Base-by-base conservation (phyloP, 192 early-diverging fungal genomes). In the Chytriomyces confervae region DNA sequence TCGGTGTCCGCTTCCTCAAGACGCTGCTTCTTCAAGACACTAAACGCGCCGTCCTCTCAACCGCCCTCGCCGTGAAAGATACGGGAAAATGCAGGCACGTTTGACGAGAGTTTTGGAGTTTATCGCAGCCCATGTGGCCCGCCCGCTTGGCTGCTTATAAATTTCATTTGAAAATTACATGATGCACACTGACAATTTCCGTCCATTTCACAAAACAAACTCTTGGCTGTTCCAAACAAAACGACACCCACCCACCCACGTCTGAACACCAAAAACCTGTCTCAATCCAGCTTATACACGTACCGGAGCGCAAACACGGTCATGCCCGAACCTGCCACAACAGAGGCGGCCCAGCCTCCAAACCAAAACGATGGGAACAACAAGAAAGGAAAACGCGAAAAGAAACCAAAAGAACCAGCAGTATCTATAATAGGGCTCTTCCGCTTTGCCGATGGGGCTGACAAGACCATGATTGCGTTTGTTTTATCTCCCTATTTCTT, bases 391-490 rank as follows among this genome's bases (percentile, higher is more conserved):
- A 57, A 57, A n/a, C 53, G 53, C 53, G 65, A 77, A 27, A 47
- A 9, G 9, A 77, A 77, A 45, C 66, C 75, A 1, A 44, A 51
- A 6, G 77, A 78, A n/a, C 72, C 73, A n/a, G 9, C 74, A 11
- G 78, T 79, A n/a, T 53, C 70, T 23, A 18, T 79, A 8, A 8
- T 36, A 8, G 36, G 11, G 20, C 78, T 79, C 62, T 79, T 79
- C 60, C 70, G 66, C 7, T 79, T 77, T 66, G 69, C 78, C 16
- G 23, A 13, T 10, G 16, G 6, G 24, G 6, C 9, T 20, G 78
- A 79, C 62, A 48, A 9, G 8, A 65, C 67, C 48, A 71, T 79
- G 69, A 75, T 79, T 36, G 61, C 3, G 78, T 79, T 46, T 5
- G 46, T 27, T 48, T 18, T 36, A 13, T 53, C 13, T 3, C 29